Evolutionary conservation across 441 rosid species (phyloP).

Genomic region (Isatis lusitanica): DNA sequence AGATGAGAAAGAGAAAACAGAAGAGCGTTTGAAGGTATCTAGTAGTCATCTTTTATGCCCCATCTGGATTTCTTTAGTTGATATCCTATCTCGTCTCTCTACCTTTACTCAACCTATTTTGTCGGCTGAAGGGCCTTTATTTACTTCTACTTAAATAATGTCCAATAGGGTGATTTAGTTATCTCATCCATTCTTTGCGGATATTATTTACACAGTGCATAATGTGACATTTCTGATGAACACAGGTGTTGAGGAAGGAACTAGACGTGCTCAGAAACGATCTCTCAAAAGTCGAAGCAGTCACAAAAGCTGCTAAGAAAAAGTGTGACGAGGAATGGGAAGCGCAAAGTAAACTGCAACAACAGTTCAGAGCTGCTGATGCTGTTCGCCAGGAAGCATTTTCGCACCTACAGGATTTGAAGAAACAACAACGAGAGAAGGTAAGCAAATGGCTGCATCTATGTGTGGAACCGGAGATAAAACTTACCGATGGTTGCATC

Average conservation of each 20-base stretch:
- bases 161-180: background rate
- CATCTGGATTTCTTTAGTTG: constrained; percentile 22
- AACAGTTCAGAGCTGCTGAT: constrained; percentile 61
- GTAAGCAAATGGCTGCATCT: constrained; percentile 41
- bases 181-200: constrained; percentile 3
- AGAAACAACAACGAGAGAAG: constrained; percentile 61
- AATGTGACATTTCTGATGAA: constrained; percentile 23
- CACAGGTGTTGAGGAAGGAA: constrained; percentile 72
- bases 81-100: background rate
- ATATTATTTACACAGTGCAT: constrained; percentile 10
- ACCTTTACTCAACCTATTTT: constrained; percentile 11
- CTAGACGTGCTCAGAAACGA: constrained; percentile 57
- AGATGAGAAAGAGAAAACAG: constrained; percentile 62
- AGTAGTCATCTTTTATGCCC: background rate
- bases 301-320: constrained; percentile 56
- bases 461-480: constrained; percentile 9
- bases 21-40: constrained; percentile 72
- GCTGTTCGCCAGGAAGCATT: constrained; percentile 68
- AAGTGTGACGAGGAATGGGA: constrained; percentile 49
- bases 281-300: constrained; percentile 56
- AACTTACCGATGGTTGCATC: constrained; percentile 7
- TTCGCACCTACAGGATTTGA: constrained; percentile 54
- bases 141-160: constrained; percentile 3
- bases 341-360: constrained; percentile 46
- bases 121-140: constrained; percentile 1